A percentile compares a stretch with the other conserved stretches of the same genome.
Conservation (phyloP, 169 alveolate genomes). For the Perkinsus marinus region DNA sequence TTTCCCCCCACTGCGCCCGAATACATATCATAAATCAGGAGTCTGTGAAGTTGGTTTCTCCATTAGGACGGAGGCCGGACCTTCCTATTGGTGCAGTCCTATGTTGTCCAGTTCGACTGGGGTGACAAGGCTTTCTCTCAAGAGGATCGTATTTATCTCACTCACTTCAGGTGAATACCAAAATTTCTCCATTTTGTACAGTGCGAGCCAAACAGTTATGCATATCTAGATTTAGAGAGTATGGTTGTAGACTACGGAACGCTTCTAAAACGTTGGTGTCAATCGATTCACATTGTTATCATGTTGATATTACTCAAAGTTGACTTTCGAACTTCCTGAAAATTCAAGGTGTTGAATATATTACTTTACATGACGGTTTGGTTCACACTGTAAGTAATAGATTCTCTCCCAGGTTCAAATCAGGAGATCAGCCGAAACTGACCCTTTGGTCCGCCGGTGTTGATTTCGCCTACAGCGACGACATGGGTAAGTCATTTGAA, state of each 20-base stretch:
- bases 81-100: conserved; percentile 4
- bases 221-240: no score
- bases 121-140: conserved; percentile 47
- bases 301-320: no score
- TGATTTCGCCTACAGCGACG: conserved; percentile 29
- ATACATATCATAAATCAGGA: no score
- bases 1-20: no score
- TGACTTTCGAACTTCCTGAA: no score
- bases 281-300: neutral
- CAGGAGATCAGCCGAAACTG: conserved; percentile 36
- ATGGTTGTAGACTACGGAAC: no score
- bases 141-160: conserved; percentile 41
- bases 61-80: neutral
- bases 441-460: conserved; percentile 37
- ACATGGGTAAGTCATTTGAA: conserved; percentile 36
- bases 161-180: conserved; percentile 34
- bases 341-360: no score
- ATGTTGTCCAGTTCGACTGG: conserved; percentile 81
- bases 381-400: no score
- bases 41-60: neutral
- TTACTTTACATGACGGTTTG: neutral
- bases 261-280: no score
- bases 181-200: no score
- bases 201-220: no score
- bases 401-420: neutral